phyloP scores from a whole-genome alignment of 768 basidiomycete species.

The Wakefieldia striispora region DNA sequence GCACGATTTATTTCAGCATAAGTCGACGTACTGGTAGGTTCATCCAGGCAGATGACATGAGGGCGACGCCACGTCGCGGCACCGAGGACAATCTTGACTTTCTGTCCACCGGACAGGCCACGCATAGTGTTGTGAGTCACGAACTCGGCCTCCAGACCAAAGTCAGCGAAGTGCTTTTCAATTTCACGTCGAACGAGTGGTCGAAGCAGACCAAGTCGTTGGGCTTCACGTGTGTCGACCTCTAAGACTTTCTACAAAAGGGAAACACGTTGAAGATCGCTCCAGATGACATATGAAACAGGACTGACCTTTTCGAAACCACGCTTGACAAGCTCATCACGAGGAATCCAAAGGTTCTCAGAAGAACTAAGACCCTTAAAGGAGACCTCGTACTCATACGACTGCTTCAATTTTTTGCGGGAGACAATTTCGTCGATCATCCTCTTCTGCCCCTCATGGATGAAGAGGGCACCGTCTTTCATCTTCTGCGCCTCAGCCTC shows the following conservation, averaged over 20 bases:
- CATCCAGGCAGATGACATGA: slow-evolving; percentile 95
- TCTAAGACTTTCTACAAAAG: slow-evolving; percentile 82
- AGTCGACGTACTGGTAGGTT: slow-evolving; percentile 76
- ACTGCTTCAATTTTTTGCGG: slow-evolving; percentile 99
- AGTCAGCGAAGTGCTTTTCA: slow-evolving; percentile 99
- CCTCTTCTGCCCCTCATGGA: slow-evolving; percentile 94
- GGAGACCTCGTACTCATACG: slow-evolving; percentile 97
- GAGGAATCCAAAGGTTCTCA: slow-evolving; percentile 96
- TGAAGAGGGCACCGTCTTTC: slow-evolving; percentile 86
- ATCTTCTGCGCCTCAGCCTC: slow-evolving; percentile 92
- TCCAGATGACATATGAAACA: not conserved
- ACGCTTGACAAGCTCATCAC: slow-evolving; percentile 96
- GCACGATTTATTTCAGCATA: not conserved
- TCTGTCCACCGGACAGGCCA: slow-evolving; percentile 97
- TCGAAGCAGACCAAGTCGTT: slow-evolving; percentile 90
- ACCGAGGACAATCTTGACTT: slow-evolving; percentile 98
- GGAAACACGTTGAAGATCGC: not conserved
- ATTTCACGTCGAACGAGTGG: slow-evolving; percentile 98
- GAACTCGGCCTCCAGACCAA: slow-evolving; percentile 98
- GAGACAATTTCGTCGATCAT: slow-evolving; percentile 86
- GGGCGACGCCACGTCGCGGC: slow-evolving; percentile 99
- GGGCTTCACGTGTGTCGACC: slow-evolving; percentile 96
- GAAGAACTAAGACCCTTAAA: slow-evolving; percentile 94
- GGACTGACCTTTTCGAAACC: slow-evolving; percentile 85
- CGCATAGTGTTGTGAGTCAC: slow-evolving; percentile 99